Conservation (phyloP, 106 monocot species). For the Allium fistulosum region DNA sequence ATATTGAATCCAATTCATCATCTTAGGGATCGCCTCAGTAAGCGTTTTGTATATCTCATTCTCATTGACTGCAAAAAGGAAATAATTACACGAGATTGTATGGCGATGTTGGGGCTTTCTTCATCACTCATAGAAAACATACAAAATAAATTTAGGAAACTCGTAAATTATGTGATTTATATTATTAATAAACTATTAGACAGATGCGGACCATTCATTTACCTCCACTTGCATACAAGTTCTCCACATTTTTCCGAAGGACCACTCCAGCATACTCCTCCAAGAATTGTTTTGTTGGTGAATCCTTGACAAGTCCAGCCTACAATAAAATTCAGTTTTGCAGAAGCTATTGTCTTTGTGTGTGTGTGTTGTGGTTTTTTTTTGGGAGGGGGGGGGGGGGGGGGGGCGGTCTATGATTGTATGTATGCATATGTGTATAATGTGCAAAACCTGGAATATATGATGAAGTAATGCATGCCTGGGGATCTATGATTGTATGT, state of each 20-base stretch:
- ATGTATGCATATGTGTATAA: too few species aligned
- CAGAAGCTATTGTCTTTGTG: too few species aligned
- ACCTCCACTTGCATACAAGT: conserved; percentile 89
- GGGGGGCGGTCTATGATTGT: too few species aligned
- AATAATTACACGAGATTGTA: neutral
- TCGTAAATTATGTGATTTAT: neutral
- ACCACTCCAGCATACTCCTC: conserved; percentile 66
- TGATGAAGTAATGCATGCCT: conserved; percentile 80
- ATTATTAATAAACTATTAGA: neutral
- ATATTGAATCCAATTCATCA: conserved; percentile 63
- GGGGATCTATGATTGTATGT: too few species aligned
- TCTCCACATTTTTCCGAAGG: conserved; percentile 69
- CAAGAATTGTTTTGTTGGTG: conserved; percentile 53
- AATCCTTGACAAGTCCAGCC: conserved; percentile 76
- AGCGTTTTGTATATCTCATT: conserved; percentile 38
- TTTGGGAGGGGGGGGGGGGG: too few species aligned
- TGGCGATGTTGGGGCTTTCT: too few species aligned
- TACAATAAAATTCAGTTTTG: conserved; percentile 3
- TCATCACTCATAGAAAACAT: neutral
- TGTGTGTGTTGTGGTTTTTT: too few species aligned
- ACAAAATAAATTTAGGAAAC: neutral
- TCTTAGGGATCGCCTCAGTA: conserved; percentile 59
- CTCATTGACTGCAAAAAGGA: conserved; percentile 48
- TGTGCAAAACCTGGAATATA: conserved; percentile 80
- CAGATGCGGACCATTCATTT: neutral